A percentile compares a stretch with the other conserved stretches of the same genome.
Conservation (phyloP, 768 basidiomycete genomes). For the Sporobolomyces phaffii region DNA sequence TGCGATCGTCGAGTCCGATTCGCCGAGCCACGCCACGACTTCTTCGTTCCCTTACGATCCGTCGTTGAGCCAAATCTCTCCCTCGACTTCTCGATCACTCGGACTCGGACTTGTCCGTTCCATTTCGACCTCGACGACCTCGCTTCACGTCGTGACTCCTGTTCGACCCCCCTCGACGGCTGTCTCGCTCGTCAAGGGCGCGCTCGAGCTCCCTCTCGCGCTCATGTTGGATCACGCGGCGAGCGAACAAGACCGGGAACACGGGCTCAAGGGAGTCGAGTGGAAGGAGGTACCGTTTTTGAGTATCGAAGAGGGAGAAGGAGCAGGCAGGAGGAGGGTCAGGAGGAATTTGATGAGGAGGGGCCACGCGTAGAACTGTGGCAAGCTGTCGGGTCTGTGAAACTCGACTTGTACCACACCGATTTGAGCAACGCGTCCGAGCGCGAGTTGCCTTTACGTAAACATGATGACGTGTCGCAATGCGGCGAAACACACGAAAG, state of each 20-base stretch:
- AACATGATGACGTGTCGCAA: too few relatives aligned
- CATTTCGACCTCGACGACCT: conserved; percentile 38
- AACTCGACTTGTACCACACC: too few relatives aligned
- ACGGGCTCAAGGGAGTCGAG: conserved; percentile 54
- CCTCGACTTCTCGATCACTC: conserved; percentile 59
- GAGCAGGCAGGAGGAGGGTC: conserved; percentile 64
- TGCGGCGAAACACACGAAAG: too few relatives aligned
- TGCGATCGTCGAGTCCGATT: conserved; percentile 56
- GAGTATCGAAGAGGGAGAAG: conserved; percentile 63
- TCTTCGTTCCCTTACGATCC: conserved; percentile 22
- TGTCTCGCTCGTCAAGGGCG: conserved; percentile 67
- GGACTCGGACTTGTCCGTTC: conserved; percentile 72
- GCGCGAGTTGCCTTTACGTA: too few relatives aligned
- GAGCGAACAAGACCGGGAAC: conserved; percentile 47
- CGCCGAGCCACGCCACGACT: background rate
- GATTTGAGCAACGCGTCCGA: too few relatives aligned
- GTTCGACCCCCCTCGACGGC: conserved; percentile 50
- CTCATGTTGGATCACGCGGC: conserved; percentile 70
- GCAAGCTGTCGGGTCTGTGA: background rate
- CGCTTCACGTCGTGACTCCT: conserved; percentile 75
- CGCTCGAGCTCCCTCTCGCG: conserved; percentile 79
- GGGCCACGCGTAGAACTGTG: conserved; percentile 51
- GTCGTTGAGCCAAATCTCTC: conserved; percentile 53
- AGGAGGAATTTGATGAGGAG: conserved; percentile 82
- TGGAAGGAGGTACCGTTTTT: conserved; percentile 66